Evolutionary conservation across 441 rosid species (phyloP).

Genomic region (Gossypium trilobum): DNA sequence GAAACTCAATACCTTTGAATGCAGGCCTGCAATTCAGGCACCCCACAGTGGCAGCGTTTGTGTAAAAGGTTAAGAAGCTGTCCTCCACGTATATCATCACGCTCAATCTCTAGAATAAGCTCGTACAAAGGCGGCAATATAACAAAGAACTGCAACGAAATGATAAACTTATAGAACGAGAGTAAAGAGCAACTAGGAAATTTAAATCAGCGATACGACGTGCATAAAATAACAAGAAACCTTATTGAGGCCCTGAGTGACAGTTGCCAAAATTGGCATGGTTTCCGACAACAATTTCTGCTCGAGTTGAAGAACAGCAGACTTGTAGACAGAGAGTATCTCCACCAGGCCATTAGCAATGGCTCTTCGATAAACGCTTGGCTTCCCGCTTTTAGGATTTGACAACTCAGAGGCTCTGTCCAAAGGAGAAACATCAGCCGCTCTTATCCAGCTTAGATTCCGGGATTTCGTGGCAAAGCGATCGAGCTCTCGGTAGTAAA

Average conservation of each 20-base stretch:
- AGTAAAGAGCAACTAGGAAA: background rate
- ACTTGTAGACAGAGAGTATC: slow-evolving; percentile 72
- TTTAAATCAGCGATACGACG: background rate
- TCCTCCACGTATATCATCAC: slow-evolving; percentile 83
- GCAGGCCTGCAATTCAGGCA: slow-evolving; percentile 88
- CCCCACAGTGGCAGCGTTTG: slow-evolving; percentile 88
- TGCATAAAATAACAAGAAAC: slow-evolving; percentile 23
- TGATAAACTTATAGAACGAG: background rate
- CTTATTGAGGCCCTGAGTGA: slow-evolving; percentile 87
- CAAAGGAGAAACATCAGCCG: slow-evolving; percentile 41
- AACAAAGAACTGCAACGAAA: slow-evolving; percentile 56
- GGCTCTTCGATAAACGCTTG: slow-evolving; percentile 76
- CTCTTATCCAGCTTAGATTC: slow-evolving; percentile 78
- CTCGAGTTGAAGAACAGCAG: slow-evolving; percentile 89
- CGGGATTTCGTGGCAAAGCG: slow-evolving; percentile 65
- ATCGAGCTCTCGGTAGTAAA: slow-evolving; percentile 86
- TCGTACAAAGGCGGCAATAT: slow-evolving; percentile 81
- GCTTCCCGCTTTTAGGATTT: slow-evolving; percentile 28
- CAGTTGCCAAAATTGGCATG: slow-evolving; percentile 68
- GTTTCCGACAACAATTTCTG: slow-evolving; percentile 71
- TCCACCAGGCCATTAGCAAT: slow-evolving; percentile 88
- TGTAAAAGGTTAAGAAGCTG: slow-evolving; percentile 78
- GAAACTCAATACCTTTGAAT: slow-evolving; percentile 59
- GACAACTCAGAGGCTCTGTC: slow-evolving; percentile 43
- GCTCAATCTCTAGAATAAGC: slow-evolving; percentile 83